Base-by-base conservation (phyloP, 495 filamentous ascomycete genomes). In the Podospora conica region DNA sequence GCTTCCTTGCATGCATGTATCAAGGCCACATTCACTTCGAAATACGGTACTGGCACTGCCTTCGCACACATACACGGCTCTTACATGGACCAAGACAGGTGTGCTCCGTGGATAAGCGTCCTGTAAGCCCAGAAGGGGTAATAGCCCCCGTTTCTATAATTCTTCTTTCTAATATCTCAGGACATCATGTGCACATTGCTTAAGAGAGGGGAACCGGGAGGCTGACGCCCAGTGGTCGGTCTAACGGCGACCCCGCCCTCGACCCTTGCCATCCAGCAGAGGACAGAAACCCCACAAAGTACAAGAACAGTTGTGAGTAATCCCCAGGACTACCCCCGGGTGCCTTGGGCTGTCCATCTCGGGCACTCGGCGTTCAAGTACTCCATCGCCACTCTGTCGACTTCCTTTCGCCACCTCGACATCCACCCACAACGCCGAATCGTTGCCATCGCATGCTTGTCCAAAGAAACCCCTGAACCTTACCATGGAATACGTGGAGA, bases 401-500 rank as follows among this genome's bases (percentile, higher is more conserved):
- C n/a, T 7, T 24, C 12, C 3, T 21, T 11, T 21, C 18, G 40
- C 40, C 15, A 48, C 40, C 40, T 48, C 40, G 40, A 48, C 40
- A 48, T 7, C n/a, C 18, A 18, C n/a, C 40, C 18, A n/a, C 40
- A 18, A n/a, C 40, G 40, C 18, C 40, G 18, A 48, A n/a, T 48
- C 40, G 40, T 48, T 5, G 18, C 40, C 18, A 48, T 9, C 18
- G 7, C 40, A n/a, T 18, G 18, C 40, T 8, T 48, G 33, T n/a
- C 18, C 15, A 1, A 2, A 48, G 18, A 9, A 59, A 59, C 28
- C n/a, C 27, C 58, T 11, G 8, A 9, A 5, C 25, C 58, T 9
- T 48, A 63, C 58, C 5, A 67, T 61, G 65, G 57, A 72, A 27
- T 64, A 55, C 15, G 9, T 70, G 12, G 65, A 66, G 24, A 68